A percentile compares a stretch with the other conserved stretches of the same genome.
phyloP scores from a whole-genome alignment of 805 yeast genomes.

The Monosporozyma servazzii region DNA sequence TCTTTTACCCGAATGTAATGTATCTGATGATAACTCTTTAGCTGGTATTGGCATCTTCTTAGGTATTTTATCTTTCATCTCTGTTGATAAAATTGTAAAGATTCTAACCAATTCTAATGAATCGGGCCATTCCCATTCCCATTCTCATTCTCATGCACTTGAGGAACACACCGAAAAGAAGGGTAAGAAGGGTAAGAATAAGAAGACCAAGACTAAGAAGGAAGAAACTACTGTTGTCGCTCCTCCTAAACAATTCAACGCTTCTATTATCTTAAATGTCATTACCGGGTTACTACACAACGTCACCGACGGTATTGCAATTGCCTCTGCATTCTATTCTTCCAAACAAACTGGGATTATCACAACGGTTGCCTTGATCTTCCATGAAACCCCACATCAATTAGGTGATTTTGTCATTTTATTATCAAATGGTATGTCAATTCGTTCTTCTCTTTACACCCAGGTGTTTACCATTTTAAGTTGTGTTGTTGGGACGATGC shows the following conservation, averaged over 20 bases:
- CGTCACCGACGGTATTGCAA: slow-evolving; percentile 68
- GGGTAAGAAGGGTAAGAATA: not conserved
- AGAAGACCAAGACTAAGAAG: slow-evolving; percentile 4
- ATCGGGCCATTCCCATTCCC: slow-evolving; percentile 35
- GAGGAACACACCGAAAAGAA: not conserved
- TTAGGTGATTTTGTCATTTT: slow-evolving; percentile 71
- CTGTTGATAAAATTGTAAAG: slow-evolving; percentile 54
- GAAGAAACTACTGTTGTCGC: slow-evolving; percentile 14
- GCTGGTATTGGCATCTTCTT: slow-evolving; percentile 48
- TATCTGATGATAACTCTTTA: slow-evolving; percentile 16
- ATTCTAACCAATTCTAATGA: slow-evolving; percentile 27
- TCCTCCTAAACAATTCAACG: slow-evolving; percentile 18
- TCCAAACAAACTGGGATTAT: slow-evolving; percentile 54
- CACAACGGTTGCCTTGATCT: slow-evolving; percentile 59
- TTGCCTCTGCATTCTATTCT: slow-evolving; percentile 60
- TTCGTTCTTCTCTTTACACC: slow-evolving; percentile 55
- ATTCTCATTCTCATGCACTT: slow-evolving; percentile 29
- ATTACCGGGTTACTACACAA: slow-evolving; percentile 68
- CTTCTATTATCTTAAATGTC: slow-evolving; percentile 55
- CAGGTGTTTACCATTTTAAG: slow-evolving; percentile 61
- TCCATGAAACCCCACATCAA: slow-evolving; percentile 77
- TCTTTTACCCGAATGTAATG: slow-evolving; percentile 50
- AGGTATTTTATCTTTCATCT: slow-evolving; percentile 52
- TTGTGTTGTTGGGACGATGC: slow-evolving; percentile 53
- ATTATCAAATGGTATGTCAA: slow-evolving; percentile 54